Evolutionary conservation across 1,139 yeast species (phyloP), one percentile per base, ranked within the genome.

Genomic region (Kodamaea ohmeri): DNA sequence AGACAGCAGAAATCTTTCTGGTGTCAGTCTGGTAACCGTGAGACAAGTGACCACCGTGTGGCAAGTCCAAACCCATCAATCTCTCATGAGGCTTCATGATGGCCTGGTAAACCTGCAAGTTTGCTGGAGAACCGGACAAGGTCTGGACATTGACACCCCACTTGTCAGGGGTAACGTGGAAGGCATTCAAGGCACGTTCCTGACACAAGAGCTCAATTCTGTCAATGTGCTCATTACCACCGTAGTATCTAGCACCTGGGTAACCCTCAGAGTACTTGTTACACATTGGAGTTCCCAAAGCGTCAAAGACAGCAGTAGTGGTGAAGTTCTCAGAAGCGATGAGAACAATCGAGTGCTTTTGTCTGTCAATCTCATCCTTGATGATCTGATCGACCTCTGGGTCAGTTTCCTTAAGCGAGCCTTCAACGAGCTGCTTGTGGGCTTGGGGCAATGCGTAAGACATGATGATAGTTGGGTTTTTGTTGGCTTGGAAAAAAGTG

Each of bases 121-220:
- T 92, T 44, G 98, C 98, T 48, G 97, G 97, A 22, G 97, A 89
- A 49, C 98, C 98, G 41, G 95, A 85, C 53, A 92, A 74, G 25
- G 97, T 78, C 72, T 92, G 98, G 39, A 92, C 98, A 57, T 92
- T 92, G 56, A 92, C 97, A 46, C 98, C 97, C 97, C 98, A 92
- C 63, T 82, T 78, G 49, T 80, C 94, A 37, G 90, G 71, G 53
- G 84, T 77, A 42, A 89, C 63, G 53, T 76, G 67, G 72, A 92
- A 92, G 17, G 97, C 96, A 47, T 83, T 76, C 51, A 92, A 75
- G 40, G 97, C 98, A 67, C 98, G 80, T 56, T 83, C 73, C 72
- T 90, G 97, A 68, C 97, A 92, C 53, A 92, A 72, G 35, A 78
- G 62, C 71, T 92, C 98, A 65, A 88, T 87, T 64, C 87, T 82